A percentile compares a stretch with the other conserved stretches of the same genome.
Evolutionary conservation across 306 rosid species (phyloP).

Genomic region (Ziziphus jujuba): DNA sequence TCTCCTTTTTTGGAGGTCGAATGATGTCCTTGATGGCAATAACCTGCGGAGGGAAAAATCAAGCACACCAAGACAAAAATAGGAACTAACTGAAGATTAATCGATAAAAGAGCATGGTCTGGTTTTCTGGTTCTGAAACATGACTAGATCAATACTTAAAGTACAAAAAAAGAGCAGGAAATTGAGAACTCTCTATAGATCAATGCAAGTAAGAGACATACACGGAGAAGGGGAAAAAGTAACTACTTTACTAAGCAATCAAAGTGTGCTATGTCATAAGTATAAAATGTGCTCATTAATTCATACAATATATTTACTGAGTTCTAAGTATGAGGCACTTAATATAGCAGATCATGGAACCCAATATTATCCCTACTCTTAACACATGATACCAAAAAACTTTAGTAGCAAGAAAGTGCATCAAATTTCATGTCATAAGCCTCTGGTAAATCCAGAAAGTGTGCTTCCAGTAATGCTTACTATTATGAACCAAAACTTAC

Average conservation of each 20-base stretch:
- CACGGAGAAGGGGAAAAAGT: too few relatives aligned
- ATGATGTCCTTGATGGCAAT: constrained; percentile 73
- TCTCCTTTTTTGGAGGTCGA: constrained; percentile 75
- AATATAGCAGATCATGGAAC: not conserved
- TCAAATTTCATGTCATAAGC: too few relatives aligned
- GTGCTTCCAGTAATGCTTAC: not conserved
- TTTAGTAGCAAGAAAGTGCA: too few relatives aligned
- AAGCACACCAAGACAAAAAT: constrained; percentile 2
- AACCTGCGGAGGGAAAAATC: constrained; percentile 41
- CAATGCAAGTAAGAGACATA: not conserved
- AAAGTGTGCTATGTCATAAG: too few relatives aligned
- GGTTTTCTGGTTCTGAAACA: not conserved
- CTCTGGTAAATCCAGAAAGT: not conserved
- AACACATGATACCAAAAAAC: not conserved
- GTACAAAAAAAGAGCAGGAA: not conserved
- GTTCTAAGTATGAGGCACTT: not conserved
- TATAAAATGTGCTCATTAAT: too few relatives aligned
- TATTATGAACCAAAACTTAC: constrained; percentile 32
- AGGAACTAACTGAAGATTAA: constrained; percentile 2
- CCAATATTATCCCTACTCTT: not conserved
- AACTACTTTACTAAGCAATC: too few relatives aligned
- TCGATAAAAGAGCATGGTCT: not conserved
- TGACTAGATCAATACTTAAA: not conserved
- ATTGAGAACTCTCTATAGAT: not conserved
- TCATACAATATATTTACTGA: not conserved